Base-by-base conservation (phyloP, 1,284 basidiomycete species). In the Trichosporon coremiiforme region DNA sequence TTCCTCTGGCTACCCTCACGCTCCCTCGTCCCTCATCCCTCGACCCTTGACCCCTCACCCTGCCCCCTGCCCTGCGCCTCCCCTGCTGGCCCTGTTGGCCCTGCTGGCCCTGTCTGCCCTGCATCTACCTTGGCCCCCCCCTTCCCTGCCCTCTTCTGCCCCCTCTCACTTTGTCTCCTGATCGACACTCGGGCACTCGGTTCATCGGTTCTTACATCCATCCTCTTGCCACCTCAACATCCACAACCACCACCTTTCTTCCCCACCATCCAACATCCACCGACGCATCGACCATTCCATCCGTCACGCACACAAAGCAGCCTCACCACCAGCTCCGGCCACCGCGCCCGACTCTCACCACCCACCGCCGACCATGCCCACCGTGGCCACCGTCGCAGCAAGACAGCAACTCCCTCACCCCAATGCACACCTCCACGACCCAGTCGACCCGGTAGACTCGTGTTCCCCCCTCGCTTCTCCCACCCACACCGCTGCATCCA, bases 181-280 rank as follows among this genome's bases (percentile, higher is more conserved):
- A 66, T 57, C 38, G 31, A 45, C 55, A 66, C 66, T 60, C 66
- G 57, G 57, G 31, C 57, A 62, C 57, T 33, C 57, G 57, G 57
- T 62, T 29, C 57, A 62, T 62, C 57, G 57, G 57, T 62, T 62
- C 57, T 62, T 62, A 17, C 31, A 33, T 62, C 57, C 22, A 33
- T 35, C 57, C 29, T 12, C 57, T 62, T 62, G 57, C 57, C 57
- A 62, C 57, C 57, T 62, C 57, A 62, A 31, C 17, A 33, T 62
- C 57, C 57, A 33, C 57, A 62, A 9, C 31, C 57, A 7, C 5
- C n/a, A 2, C 13, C 29, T 35, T 22, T 35, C 17, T 33, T 60
- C 55, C 55, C 55, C 25, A 31, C 55, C 29, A 33, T 60, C 55
- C 5, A 20, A 22, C 50, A 25, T 13, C 36, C 36, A 10, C n/a